A percentile compares a stretch with the other conserved stretches of the same genome.
Conservation (phyloP, 768 basidiomycete genomes). For the Mycena galericulata region DNA sequence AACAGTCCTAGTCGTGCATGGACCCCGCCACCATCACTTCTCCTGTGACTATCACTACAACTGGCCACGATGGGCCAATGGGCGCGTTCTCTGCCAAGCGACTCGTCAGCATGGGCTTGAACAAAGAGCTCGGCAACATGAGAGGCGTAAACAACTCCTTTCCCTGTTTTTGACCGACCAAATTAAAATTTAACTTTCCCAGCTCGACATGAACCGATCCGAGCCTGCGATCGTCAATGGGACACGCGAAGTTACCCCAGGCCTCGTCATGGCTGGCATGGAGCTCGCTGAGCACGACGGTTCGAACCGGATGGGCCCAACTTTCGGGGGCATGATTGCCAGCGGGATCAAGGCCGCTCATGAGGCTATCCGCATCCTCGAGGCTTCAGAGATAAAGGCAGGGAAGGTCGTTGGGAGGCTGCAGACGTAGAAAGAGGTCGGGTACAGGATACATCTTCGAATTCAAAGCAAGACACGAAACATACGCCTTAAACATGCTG, state of each 20-base stretch:
- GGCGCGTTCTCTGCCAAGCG: slow-evolving; percentile 87
- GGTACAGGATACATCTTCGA: too few species aligned
- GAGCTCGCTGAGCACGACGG: slow-evolving; percentile 87
- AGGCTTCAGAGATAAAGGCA: slow-evolving; percentile 60
- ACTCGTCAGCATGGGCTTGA: slow-evolving; percentile 78
- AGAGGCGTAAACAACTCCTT: slow-evolving; percentile 51
- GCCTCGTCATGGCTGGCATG: slow-evolving; percentile 84
- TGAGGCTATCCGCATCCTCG: slow-evolving; percentile 68
- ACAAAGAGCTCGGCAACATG: slow-evolving; percentile 84
- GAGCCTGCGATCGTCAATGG: slow-evolving; percentile 85
- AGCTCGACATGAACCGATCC: slow-evolving; percentile 83
- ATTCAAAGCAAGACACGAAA: too few species aligned
- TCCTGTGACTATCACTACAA: slow-evolving; percentile 76
- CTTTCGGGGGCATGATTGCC: slow-evolving; percentile 85
- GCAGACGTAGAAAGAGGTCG: background rate
- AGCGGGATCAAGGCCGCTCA: slow-evolving; percentile 80
- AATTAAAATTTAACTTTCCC: background rate
- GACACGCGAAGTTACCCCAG: slow-evolving; percentile 81
- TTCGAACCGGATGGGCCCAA: slow-evolving; percentile 81
- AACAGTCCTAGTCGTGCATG: slow-evolving; percentile 80
- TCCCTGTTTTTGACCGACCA: background rate
- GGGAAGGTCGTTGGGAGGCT: slow-evolving; percentile 64
- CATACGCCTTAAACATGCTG: background rate
- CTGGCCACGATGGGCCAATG: slow-evolving; percentile 85
- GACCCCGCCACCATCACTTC: slow-evolving; percentile 88